Conservation (phyloP, 1,284 basidiomycete genomes). For the Ceratobasidium sp. region DNA sequence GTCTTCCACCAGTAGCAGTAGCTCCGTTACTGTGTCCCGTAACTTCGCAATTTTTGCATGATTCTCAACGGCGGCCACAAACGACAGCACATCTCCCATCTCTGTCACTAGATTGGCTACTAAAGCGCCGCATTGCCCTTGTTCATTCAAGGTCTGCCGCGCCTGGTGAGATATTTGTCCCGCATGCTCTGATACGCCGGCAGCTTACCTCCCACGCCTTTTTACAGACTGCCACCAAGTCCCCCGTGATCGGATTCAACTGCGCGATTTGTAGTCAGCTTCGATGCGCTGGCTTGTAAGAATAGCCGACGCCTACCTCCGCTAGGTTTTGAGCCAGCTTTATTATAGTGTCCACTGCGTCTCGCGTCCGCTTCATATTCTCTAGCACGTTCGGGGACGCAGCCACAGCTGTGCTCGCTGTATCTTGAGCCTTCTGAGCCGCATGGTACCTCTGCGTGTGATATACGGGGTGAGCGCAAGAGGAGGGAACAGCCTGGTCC, state of each 20-base stretch:
- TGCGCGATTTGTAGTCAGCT: too few species aligned
- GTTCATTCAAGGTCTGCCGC: constrained; percentile 24
- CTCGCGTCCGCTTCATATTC: background rate
- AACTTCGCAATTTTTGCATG: background rate
- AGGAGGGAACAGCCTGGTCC: background rate
- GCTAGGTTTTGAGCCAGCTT: too few species aligned
- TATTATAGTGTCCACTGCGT: background rate
- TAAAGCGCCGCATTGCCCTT: background rate
- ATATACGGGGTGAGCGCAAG: too few species aligned
- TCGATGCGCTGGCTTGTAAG: too few species aligned
- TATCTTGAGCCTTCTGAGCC: background rate
- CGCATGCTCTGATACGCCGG: too few species aligned
- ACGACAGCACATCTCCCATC: background rate
- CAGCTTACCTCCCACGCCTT: constrained; percentile 12
- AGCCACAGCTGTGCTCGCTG: background rate
- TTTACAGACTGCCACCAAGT: background rate
- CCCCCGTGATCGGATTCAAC: background rate
- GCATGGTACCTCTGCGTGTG: background rate
- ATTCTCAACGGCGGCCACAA: background rate
- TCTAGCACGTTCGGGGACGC: background rate
- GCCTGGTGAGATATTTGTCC: too few species aligned
- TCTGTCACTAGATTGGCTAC: background rate
- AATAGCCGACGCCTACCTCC: too few species aligned
- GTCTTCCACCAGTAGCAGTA: constrained; percentile 16
- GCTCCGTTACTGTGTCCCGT: background rate